These are phyloP conservation scores for Aspergillus sp. DNA, from an alignment of 2,329 filamentous ascomycete species.

Conservation along the genomic window DNA sequence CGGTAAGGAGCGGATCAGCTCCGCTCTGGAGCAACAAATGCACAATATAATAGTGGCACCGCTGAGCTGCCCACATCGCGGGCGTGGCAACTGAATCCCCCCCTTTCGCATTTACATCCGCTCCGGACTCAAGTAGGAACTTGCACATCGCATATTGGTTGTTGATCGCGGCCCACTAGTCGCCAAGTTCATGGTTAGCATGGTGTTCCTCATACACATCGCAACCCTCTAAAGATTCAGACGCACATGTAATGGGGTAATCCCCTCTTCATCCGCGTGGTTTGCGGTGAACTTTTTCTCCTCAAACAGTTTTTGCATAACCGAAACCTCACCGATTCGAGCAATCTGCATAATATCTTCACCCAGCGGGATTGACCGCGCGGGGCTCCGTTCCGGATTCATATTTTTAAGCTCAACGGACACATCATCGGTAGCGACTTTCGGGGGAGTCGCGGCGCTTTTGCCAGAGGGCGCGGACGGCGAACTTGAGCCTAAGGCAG, in stretches of 20 bases:
- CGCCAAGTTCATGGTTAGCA: conserved; percentile 1
- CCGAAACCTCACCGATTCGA: conserved; percentile 77
- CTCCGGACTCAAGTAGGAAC: conserved; percentile 82
- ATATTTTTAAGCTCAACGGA: conserved; percentile 43
- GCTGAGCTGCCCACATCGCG: conserved; percentile 94
- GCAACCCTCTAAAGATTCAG: background rate
- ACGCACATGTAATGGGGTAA: conserved; percentile 89
- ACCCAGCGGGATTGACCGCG: conserved; percentile 46
- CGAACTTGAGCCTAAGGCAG: conserved; percentile 24
- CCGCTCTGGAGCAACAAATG: conserved; percentile 88
- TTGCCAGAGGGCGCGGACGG: conserved; percentile 31
- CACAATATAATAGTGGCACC: conserved; percentile 95
- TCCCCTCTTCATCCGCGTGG: conserved; percentile 85
- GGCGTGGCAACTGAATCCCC: conserved; percentile 93
- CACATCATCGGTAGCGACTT: conserved; percentile 29
- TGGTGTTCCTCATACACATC: background rate
- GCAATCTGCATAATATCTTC: conserved; percentile 96
- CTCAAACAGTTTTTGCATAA: conserved; percentile 88
- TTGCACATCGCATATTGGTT: conserved; percentile 98
- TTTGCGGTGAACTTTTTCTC: conserved; percentile 77
- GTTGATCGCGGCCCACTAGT: conserved; percentile 96
- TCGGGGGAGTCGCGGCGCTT: conserved; percentile 32
- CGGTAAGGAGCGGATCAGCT: conserved; percentile 87
- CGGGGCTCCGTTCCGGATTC: conserved; percentile 26
- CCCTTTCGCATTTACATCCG: conserved; percentile 91